These are phyloP conservation scores for Cucumis cinereus DNA, from an alignment of 306 rosid genomes.

Conservation along the genomic window DNA sequence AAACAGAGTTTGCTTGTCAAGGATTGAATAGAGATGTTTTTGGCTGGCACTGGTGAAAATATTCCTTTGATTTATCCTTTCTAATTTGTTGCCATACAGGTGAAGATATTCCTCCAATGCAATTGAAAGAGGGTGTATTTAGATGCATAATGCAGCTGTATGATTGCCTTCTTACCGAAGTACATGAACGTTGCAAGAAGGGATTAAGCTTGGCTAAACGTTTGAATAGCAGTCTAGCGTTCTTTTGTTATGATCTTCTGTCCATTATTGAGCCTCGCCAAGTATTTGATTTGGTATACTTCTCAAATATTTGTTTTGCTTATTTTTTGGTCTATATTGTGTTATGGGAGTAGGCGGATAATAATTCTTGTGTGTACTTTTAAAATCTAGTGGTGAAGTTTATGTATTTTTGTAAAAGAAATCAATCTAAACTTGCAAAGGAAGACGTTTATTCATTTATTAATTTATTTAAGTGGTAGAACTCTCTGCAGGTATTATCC, in stretches of 20 bases:
- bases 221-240: slow-evolving; percentile 93
- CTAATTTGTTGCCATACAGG: slow-evolving; percentile 32
- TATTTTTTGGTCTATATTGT: neutral
- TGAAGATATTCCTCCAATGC: slow-evolving; percentile 99
- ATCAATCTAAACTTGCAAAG: neutral
- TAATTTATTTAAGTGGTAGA: neutral
- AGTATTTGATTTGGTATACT: slow-evolving; percentile 89
- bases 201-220: slow-evolving; percentile 93
- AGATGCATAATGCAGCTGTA: slow-evolving; percentile 97
- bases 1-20: neutral
- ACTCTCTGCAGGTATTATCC: neutral
- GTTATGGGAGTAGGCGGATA: neutral
- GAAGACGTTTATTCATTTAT: neutral
- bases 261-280: slow-evolving; percentile 95
- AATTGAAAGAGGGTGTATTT: slow-evolving; percentile 91
- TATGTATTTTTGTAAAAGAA: neutral
- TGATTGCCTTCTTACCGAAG: slow-evolving; percentile 97
- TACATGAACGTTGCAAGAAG: slow-evolving; percentile 98
- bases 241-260: slow-evolving; percentile 93
- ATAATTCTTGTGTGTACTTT: neutral
- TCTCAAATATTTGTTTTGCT: slow-evolving; percentile 2
- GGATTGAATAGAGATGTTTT: neutral
- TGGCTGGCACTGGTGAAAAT: neutral
- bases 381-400: neutral
- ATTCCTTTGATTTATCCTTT: slow-evolving; percentile 8